Evolutionary conservation across 1,284 basidiomycete genomes (phyloP).

Genomic region (Tylopilus sp.): DNA sequence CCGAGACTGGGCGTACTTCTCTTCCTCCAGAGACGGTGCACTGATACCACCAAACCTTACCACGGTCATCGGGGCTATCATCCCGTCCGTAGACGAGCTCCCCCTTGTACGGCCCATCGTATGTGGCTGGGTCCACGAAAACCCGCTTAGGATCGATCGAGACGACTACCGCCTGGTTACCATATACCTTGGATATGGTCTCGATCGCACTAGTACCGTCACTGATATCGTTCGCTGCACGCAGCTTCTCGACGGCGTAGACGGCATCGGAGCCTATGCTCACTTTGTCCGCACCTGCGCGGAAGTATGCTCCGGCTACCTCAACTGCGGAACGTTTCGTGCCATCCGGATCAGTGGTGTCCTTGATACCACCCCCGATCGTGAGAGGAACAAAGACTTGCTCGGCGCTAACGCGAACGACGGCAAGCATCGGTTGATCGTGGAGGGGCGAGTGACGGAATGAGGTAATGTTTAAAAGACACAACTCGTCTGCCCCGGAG

Average conservation of each 20-base stretch:
- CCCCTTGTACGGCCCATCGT: constrained; percentile 66
- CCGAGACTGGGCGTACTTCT: constrained; percentile 86
- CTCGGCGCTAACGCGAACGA: constrained; percentile 88
- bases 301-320: constrained; percentile 95
- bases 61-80: constrained; percentile 55
- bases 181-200: constrained; percentile 88
- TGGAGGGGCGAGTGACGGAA: constrained; percentile 94
- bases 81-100: constrained; percentile 64
- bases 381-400: constrained; percentile 97
- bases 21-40: constrained; percentile 96
- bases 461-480: constrained; percentile 98
- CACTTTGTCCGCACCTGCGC: constrained; percentile 97
- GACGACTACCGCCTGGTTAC: constrained; percentile 97
- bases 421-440: constrained; percentile 98
- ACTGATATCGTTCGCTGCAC: constrained; percentile 48
- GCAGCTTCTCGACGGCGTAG: constrained; percentile 85
- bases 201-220: constrained; percentile 90
- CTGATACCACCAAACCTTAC: constrained; percentile 96
- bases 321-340: constrained; percentile 85
- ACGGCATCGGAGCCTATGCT: constrained; percentile 97
- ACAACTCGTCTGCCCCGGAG: constrained; percentile 94
- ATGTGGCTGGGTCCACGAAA: constrained; percentile 71
- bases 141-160: constrained; percentile 93
- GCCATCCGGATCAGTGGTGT: constrained; percentile 94
- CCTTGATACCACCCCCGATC: constrained; percentile 98